Evolutionary conservation across 2,329 filamentous ascomycete species (phyloP).

Genomic region (Cordyceps tenuipes): DNA sequence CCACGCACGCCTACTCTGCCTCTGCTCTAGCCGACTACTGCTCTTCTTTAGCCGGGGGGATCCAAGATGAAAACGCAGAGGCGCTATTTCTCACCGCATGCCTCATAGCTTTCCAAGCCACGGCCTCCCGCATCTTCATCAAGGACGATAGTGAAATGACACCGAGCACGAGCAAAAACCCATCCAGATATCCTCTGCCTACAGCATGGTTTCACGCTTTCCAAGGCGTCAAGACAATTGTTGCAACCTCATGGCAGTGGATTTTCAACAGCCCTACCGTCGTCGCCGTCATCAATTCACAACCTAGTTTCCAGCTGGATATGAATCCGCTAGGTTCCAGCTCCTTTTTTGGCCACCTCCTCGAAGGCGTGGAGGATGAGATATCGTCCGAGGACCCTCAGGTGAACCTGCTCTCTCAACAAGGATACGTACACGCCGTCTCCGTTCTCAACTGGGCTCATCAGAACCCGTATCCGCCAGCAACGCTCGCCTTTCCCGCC

Average conservation of each 20-base stretch:
- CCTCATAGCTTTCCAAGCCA: conserved; percentile 59
- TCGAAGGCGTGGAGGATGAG: conserved; percentile 51
- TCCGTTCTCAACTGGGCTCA: conserved; percentile 60
- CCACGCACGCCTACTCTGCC: conserved; percentile 57
- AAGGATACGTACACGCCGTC: conserved; percentile 56
- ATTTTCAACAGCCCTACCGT: conserved; percentile 49
- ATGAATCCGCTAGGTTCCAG: conserved; percentile 40
- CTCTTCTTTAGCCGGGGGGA: conserved; percentile 45
- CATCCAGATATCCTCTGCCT: conserved; percentile 47
- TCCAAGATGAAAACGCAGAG: conserved; percentile 52
- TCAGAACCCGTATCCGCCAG: conserved; percentile 48
- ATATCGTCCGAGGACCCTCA: conserved; percentile 29
- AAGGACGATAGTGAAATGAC: conserved; percentile 41
- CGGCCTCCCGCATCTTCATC: conserved; percentile 53
- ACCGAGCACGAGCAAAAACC: conserved; percentile 25
- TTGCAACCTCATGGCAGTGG: conserved; percentile 57
- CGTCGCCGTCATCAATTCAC: conserved; percentile 54
- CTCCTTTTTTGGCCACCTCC: conserved; percentile 53
- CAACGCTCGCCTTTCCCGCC: conserved; percentile 54
- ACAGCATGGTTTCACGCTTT: conserved; percentile 60
- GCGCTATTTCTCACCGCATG: conserved; percentile 54
- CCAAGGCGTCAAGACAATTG: conserved; percentile 58
- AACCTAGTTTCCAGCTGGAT: conserved; percentile 53
- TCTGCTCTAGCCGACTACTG: conserved; percentile 55
- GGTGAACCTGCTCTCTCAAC: conserved; percentile 27